Evolutionary conservation across 1,284 basidiomycete species (phyloP), one percentile per base, ranked within the genome.

Genomic region (Fomitopsis betulina): DNA sequence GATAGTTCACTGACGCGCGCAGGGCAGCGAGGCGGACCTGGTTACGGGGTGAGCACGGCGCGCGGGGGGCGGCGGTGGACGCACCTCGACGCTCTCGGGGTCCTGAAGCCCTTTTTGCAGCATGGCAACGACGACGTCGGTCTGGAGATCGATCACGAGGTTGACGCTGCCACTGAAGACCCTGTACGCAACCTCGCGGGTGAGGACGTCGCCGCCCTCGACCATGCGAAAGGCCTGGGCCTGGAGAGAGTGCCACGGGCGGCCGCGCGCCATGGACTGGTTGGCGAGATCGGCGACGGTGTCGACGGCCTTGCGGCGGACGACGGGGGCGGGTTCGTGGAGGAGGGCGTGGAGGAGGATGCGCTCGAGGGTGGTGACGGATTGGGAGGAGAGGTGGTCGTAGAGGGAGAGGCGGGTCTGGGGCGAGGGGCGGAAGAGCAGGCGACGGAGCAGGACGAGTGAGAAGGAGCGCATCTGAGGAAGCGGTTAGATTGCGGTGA

Each of bases 391-490:
- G 50, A 91, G 81, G 54, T 86, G 86, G 69, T 92, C 89, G 67
- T 91, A 91, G 21, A 91, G 76, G 2, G 85, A 19, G 73, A 72
- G 5, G 65, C 69, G 65, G 70, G 75, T 69, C 54, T 60, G 65
- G 67, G 72, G 56, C 64, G 70, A 56, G 61, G 73, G 40, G 75
- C 89, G 82, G 70, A 91, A 91, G 51, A 91, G 81, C 5, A 92
- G 78, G 8, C 89, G 82, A 8, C 89, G 81, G 33, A 91, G 81
- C 25, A 92, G 81, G 13, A 92, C 87, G 35, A 91, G 77, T 2
- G 89, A 89, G 70, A 92, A 92, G 0, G 89, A 88, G 39, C 89
- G 84, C 89, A 91, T 91, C 87, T 89, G 62, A 3, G 12, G 32
- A 15, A 19, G 23, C 10, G 17, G 10, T 19, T 8, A 10, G 23